Percentiles rank a stretch among this genome's conserved stretches.
Conservation (phyloP, 345 rosid species). For the Iberis pinnata region DNA sequence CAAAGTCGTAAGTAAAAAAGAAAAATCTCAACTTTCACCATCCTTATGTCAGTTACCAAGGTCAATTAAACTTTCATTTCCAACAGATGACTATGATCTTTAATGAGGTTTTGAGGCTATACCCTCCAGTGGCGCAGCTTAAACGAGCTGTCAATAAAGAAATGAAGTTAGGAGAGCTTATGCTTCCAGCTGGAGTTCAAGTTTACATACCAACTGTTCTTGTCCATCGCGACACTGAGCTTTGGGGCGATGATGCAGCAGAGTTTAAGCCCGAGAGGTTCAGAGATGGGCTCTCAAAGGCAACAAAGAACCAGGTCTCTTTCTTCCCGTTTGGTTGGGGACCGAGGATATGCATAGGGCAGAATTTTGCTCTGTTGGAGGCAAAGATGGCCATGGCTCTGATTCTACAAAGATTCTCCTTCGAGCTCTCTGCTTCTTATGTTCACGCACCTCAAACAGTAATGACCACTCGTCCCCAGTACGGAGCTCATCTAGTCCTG, state of each 20-base stretch:
- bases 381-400: slow-evolving; percentile 44
- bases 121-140: slow-evolving; percentile 42
- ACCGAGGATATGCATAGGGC: slow-evolving; percentile 58
- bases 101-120: slow-evolving; percentile 52
- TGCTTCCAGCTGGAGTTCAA: slow-evolving; percentile 45
- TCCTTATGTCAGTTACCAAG: neutral
- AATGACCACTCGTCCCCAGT: slow-evolving; percentile 46
- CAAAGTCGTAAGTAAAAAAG: slow-evolving; percentile 25
- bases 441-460: slow-evolving; percentile 43
- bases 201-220: slow-evolving; percentile 36
- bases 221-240: slow-evolving; percentile 45
- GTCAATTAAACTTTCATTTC: neutral
- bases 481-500: slow-evolving; percentile 52
- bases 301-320: slow-evolving; percentile 45
- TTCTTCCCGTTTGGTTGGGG: slow-evolving; percentile 62
- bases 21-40: neutral
- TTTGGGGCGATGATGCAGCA: slow-evolving; percentile 59
- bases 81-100: slow-evolving; percentile 50
- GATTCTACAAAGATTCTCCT: slow-evolving; percentile 30
- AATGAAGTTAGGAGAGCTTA: slow-evolving; percentile 44
- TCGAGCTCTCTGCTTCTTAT: slow-evolving; percentile 38
- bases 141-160: slow-evolving; percentile 38
- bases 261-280: slow-evolving; percentile 68
- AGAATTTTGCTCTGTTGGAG: slow-evolving; percentile 52
- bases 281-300: slow-evolving; percentile 51